phyloP scores from a whole-genome alignment of 768 basidiomycete species.

The Scleroderma citrinum region DNA sequence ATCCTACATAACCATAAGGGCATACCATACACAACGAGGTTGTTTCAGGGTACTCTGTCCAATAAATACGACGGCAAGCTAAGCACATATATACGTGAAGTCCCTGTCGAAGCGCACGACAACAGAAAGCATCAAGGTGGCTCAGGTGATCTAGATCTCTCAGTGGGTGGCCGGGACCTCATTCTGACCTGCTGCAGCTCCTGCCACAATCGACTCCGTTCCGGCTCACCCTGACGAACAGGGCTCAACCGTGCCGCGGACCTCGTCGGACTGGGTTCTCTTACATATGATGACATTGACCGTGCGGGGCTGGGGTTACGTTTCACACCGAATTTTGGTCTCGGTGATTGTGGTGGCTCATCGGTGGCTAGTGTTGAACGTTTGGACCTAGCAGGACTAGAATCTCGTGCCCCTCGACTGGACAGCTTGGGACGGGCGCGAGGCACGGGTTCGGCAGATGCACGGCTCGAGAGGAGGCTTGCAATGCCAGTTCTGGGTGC shows the following conservation, averaged over 20 bases:
- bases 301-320: slow-evolving; percentile 36
- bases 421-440: slow-evolving; percentile 24
- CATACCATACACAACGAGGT: slow-evolving; percentile 2
- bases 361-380: slow-evolving; percentile 17
- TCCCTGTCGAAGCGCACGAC: no score
- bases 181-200: slow-evolving; percentile 48
- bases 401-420: slow-evolving; percentile 19
- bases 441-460: slow-evolving; percentile 20
- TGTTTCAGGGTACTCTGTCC: not conserved
- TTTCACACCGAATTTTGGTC: slow-evolving; percentile 32
- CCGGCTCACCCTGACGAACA: slow-evolving; percentile 29
- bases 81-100: not conserved
- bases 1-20: not conserved
- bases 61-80: slow-evolving; percentile 12
- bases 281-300: slow-evolving; percentile 24
- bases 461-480: slow-evolving; percentile 33
- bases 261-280: slow-evolving; percentile 23
- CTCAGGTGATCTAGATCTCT: slow-evolving; percentile 34
- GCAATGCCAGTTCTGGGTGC: slow-evolving; percentile 29
- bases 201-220: slow-evolving; percentile 46
- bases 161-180: slow-evolving; percentile 41
- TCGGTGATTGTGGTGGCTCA: slow-evolving; percentile 21
- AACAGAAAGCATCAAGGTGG: slow-evolving; percentile 20
- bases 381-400: slow-evolving; percentile 28
- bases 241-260: slow-evolving; percentile 26